phyloP scores from a whole-genome alignment of 306 rosid species.

The Quillaja saponaria region DNA sequence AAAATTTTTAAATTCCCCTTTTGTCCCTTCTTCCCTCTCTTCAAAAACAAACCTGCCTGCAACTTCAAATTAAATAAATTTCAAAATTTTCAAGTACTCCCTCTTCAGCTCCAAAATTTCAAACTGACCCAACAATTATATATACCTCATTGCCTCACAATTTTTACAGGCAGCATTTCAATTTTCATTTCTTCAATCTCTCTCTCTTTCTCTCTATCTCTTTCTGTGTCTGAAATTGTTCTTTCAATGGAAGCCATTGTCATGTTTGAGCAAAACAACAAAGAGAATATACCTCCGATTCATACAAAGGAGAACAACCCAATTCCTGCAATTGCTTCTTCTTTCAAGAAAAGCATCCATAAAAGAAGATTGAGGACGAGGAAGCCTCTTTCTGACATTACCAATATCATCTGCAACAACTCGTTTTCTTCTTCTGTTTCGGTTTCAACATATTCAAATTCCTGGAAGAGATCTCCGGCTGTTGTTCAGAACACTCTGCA shows the following conservation, averaged over 20 bases:
- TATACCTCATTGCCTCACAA: too few species aligned
- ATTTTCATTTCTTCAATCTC: neutral
- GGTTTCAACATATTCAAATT: neutral
- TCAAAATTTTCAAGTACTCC: neutral
- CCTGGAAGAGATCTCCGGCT: neutral
- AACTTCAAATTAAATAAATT: too few species aligned
- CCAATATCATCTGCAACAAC: conserved; percentile 8
- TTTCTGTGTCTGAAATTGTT: neutral
- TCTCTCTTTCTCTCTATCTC: too few species aligned
- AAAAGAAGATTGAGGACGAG: conserved; percentile 23
- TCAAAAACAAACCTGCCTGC: too few species aligned
- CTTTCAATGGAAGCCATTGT: conserved; percentile 11
- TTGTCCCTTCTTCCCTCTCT: neutral
- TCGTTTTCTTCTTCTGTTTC: neutral
- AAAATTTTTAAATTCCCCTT: conserved; percentile 2
- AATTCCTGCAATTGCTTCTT: neutral
- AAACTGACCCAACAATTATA: neutral
- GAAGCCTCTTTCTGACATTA: conserved; percentile 34
- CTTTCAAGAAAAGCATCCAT: conserved; percentile 19
- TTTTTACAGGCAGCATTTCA: too few species aligned
- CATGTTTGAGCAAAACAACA: neutral
- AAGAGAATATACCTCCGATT: conserved; percentile 15
- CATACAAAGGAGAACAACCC: conserved; percentile 8
- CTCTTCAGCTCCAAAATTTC: neutral
- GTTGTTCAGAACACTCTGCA: neutral